Evolutionary conservation across 495 filamentous ascomycete genomes (phyloP).

Genomic region (Hypoxylon fragiforme): DNA sequence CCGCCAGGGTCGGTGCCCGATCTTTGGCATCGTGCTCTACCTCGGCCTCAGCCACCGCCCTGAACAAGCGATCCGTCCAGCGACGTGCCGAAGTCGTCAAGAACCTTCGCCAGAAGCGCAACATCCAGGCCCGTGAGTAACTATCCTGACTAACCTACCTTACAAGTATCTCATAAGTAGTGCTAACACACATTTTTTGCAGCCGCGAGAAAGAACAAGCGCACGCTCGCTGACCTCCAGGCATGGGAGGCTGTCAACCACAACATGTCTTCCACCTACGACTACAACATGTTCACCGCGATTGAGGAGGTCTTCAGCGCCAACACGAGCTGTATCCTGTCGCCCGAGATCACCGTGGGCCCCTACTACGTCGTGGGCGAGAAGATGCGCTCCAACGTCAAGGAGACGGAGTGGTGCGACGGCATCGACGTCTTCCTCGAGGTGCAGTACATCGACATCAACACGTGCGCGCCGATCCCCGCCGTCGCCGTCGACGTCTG

Average conservation of each 20-base stretch:
- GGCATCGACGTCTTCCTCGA: conserved; percentile 52
- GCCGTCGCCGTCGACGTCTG: conserved; percentile 60
- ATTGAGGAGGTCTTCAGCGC: conserved; percentile 54
- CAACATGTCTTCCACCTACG: conserved; percentile 48
- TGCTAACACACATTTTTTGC: conserved; percentile 5
- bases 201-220: conserved; percentile 39
- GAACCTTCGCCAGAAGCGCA: conserved; percentile 53
- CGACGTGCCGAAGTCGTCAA: conserved; percentile 44
- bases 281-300: conserved; percentile 45
- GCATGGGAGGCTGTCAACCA: conserved; percentile 43
- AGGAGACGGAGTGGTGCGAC: conserved; percentile 46
- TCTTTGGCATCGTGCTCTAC: conserved; percentile 42
- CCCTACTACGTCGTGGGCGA: conserved; percentile 60
- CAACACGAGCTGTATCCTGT: conserved; percentile 50
- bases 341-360: conserved; percentile 56
- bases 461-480: conserved; percentile 58
- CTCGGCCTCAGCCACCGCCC: conserved; percentile 35
- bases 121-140: conserved; percentile 49
- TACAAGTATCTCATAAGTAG: not conserved
- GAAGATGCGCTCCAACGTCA: conserved; percentile 49
- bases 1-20: conserved; percentile 39
- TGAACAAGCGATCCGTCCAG: conserved; percentile 39
- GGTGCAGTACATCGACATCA: conserved; percentile 57
- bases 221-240: conserved; percentile 47
- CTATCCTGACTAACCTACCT: not conserved